Evolutionary conservation across 306 rosid species (phyloP), one percentile per base, ranked within the genome.

Genomic region (Hippophae rhamnoides): DNA sequence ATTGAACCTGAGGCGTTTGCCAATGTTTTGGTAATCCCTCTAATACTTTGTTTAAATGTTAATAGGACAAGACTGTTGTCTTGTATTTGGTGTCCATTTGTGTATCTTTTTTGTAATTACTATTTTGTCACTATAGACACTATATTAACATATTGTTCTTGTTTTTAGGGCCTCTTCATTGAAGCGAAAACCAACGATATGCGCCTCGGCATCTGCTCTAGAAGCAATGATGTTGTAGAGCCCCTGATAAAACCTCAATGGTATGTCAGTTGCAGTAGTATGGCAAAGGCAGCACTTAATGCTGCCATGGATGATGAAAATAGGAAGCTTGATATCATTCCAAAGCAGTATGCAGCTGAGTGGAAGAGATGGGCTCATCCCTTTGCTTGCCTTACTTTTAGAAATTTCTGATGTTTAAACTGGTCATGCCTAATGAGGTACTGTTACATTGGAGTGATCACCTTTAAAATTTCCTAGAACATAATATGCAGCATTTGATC

Each of bases 221-320:
- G 99, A 81, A 92, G 77, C 75, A 82, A 85, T 75, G 99, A 85
- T 77, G 96, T 88, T 65, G 78, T 92, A 60, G 96, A 92, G 76
- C 96, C 99, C 59, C 59, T 92, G 84, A 85, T 92, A 76, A 92
- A 85, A 76, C 99, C 93, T 43, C 95, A 85, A 13, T 92, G 99
- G 96, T 92, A 88, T 63, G 93, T 92, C 58, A 85, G 41, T 69
- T 85, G 96, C 76, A 71, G 61, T 56, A 74, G 69, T 61, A 60
- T 86, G 79, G 99, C 86, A 23, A 83, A 69, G 54, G 77, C 82
- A 67, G 82, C 88, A 67, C 99, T 92, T 73, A 43, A 66, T 72
- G 96, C 96, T 58, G 96, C 79, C 47, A 53, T 42, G 46, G 84
- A 81, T 71, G 81, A 81, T 65, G 82, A 87, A 67, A 81, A 81